Percentiles rank a stretch among this genome's conserved stretches.
Conservation (phyloP, 2,329 filamentous ascomycete species). For the Penicillium sp. region DNA sequence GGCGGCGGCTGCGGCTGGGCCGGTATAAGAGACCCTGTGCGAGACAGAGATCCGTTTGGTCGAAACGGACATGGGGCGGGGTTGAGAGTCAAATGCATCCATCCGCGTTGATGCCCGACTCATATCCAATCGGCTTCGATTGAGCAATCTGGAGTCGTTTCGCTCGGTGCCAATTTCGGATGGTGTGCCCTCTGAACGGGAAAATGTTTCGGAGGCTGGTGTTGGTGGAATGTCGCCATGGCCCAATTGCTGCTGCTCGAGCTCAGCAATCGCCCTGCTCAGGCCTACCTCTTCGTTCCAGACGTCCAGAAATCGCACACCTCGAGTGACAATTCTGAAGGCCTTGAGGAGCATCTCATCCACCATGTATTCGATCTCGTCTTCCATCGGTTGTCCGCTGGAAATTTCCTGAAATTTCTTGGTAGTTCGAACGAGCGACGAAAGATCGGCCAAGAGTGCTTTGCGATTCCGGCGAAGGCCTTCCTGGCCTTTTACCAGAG, state of each 20-base stretch:
- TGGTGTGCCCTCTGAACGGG: conserved; percentile 26
- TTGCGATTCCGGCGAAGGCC: conserved; percentile 81
- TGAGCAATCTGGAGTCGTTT: conserved; percentile 39
- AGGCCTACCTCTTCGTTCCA: conserved; percentile 66
- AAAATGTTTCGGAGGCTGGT: conserved; percentile 46
- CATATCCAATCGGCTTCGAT: conserved; percentile 36
- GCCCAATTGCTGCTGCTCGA: conserved; percentile 36
- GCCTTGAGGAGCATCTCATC: conserved; percentile 94
- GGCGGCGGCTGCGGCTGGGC: conserved; percentile 65
- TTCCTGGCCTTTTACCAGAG: conserved; percentile 75
- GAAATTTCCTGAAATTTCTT: conserved; percentile 82
- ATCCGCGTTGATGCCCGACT: conserved; percentile 34
- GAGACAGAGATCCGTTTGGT: conserved; percentile 60
- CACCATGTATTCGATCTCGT: conserved; percentile 62
- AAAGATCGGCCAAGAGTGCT: conserved; percentile 85
- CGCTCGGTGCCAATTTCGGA: conserved; percentile 35
- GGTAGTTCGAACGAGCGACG: conserved; percentile 83
- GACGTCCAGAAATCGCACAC: conserved; percentile 86
- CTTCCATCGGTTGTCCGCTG: conserved; percentile 48
- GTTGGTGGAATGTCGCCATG: conserved; percentile 42
- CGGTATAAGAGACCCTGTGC: conserved; percentile 78
- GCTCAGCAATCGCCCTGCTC: conserved; percentile 46
- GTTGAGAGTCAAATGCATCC: conserved; percentile 32
- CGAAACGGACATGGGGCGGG: conserved; percentile 40
- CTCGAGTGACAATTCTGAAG: conserved; percentile 91